Conservation (phyloP, 805 yeast species). For the Spathaspora gorwiae region DNA sequence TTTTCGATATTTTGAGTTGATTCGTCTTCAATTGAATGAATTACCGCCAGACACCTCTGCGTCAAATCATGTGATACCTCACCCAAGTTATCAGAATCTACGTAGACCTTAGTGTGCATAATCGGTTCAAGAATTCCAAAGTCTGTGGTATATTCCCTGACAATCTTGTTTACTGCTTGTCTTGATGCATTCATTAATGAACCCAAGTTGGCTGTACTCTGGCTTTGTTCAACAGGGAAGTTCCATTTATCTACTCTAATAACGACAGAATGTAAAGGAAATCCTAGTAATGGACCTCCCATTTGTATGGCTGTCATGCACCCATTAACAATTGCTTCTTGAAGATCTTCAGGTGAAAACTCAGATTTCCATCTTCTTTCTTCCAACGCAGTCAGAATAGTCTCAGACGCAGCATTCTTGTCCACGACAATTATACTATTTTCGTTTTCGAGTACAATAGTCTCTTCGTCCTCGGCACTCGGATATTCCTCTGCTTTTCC, state of each 20-base stretch:
- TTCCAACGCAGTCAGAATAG: slow-evolving; percentile 16
- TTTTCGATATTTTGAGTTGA: slow-evolving; percentile 30
- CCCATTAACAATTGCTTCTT: slow-evolving; percentile 56
- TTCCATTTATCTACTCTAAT: slow-evolving; percentile 50
- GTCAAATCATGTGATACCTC: slow-evolving; percentile 80
- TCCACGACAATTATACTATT: slow-evolving; percentile 45
- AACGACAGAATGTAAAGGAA: slow-evolving; percentile 57
- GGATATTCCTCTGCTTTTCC: slow-evolving; percentile 28
- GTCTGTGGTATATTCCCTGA: slow-evolving; percentile 17
- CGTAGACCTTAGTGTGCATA: slow-evolving; percentile 69
- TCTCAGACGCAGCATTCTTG: slow-evolving; percentile 21
- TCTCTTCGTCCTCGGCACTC: slow-evolving; percentile 37
- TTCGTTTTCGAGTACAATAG: slow-evolving; percentile 38
- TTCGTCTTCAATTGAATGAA: slow-evolving; percentile 69
- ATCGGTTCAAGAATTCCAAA: slow-evolving; percentile 78
- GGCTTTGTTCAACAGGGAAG: slow-evolving; percentile 49
- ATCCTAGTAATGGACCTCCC: slow-evolving; percentile 59
- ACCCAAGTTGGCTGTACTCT: slow-evolving; percentile 30
- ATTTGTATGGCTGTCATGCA: slow-evolving; percentile 56
- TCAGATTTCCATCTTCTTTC: slow-evolving; percentile 49
- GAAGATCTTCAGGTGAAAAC: slow-evolving; percentile 43
- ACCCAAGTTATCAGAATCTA: slow-evolving; percentile 72
- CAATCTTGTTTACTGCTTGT: slow-evolving; percentile 25
- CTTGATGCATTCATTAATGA: slow-evolving; percentile 42
- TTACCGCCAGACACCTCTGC: slow-evolving; percentile 70